Conservation (phyloP, 495 filamentous ascomycete species). For the Daldinia decipiens region DNA sequence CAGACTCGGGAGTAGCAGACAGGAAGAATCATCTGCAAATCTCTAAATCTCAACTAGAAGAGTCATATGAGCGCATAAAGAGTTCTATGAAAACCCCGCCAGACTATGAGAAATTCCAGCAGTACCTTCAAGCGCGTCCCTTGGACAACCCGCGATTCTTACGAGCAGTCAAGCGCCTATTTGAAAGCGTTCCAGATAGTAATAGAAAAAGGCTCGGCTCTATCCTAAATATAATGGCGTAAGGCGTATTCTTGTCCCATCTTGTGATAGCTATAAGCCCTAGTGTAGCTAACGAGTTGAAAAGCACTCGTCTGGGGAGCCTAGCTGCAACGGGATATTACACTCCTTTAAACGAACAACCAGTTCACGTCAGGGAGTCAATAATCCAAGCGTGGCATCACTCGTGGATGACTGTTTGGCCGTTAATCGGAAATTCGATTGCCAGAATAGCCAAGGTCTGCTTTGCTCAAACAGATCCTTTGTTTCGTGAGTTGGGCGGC, state of each 20-base stretch:
- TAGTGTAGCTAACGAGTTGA: constrained; percentile 20
- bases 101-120: constrained; percentile 45
- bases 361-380: constrained; percentile 66
- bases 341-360: constrained; percentile 70
- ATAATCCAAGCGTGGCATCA: constrained; percentile 68
- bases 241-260: constrained; percentile 15
- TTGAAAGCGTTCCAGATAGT: constrained; percentile 42
- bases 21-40: constrained; percentile 43
- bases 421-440: constrained; percentile 66
- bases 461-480: constrained; percentile 70
- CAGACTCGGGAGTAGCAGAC: constrained; percentile 41
- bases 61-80: constrained; percentile 37
- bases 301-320: constrained; percentile 75
- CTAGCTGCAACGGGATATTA: constrained; percentile 72
- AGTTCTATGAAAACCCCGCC: constrained; percentile 42
- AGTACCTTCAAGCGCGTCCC: constrained; percentile 51
- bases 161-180: constrained; percentile 35
- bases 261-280: neutral
- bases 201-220: constrained; percentile 44
- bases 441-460: constrained; percentile 62
- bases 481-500: constrained; percentile 65
- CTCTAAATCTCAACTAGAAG: constrained; percentile 39
- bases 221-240: constrained; percentile 49
- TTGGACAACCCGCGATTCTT: constrained; percentile 45
- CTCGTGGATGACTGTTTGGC: constrained; percentile 68